phyloP scores from a whole-genome alignment of 345 rosid species.

The Melaleuca quinquenervia region DNA sequence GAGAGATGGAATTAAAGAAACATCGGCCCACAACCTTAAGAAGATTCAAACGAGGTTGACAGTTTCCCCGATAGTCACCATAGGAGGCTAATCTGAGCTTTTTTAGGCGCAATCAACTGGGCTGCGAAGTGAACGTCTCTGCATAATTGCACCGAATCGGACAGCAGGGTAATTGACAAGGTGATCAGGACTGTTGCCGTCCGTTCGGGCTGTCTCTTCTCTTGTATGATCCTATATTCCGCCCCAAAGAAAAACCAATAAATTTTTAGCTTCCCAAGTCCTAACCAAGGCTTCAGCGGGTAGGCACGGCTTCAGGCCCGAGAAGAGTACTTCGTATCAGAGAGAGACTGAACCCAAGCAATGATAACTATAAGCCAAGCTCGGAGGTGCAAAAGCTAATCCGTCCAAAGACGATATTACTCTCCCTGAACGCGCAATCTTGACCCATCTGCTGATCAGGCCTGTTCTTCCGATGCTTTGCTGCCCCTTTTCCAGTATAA shows the following conservation, averaged over 20 bases:
- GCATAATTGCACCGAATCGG: neutral
- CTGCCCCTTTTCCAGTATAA: neutral
- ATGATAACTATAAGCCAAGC: neutral
- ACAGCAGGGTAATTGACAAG: neutral
- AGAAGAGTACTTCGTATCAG: neutral
- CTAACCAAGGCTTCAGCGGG: neutral
- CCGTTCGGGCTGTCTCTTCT: neutral
- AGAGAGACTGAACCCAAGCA: neutral
- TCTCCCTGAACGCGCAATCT: neutral
- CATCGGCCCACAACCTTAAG: constrained; percentile 67
- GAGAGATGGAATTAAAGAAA: constrained; percentile 66
- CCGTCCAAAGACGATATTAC: neutral
- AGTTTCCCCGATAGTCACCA: constrained; percentile 25
- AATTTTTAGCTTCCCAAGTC: neutral
- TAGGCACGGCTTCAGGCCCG: neutral
- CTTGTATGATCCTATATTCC: neutral
- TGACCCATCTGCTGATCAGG: neutral
- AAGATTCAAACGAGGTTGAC: constrained; percentile 62
- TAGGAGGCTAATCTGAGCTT: neutral
- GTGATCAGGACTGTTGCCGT: neutral
- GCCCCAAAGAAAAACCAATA: neutral
- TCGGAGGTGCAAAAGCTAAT: neutral
- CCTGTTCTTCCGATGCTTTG: neutral
- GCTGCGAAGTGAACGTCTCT: neutral
- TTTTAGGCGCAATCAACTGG: neutral